Percentiles rank a stretch among this genome's conserved stretches.
phyloP scores from a whole-genome alignment of 345 rosid species.

The Citrus mangshanensis region DNA sequence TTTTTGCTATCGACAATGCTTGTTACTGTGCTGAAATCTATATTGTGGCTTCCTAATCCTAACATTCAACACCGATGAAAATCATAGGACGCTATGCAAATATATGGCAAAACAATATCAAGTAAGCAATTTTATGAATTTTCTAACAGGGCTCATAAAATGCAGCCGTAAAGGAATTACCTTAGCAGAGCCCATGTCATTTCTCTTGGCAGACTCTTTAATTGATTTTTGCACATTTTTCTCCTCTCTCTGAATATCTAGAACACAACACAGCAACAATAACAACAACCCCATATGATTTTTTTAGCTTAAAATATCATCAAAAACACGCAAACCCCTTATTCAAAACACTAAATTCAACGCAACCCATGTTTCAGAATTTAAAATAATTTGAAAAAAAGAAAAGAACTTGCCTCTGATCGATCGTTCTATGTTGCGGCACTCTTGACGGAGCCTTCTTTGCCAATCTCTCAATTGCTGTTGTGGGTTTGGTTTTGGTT shows the following conservation, averaged over 20 bases:
- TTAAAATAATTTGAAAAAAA: slow-evolving; percentile 1
- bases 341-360: neutral
- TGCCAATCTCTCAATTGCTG: slow-evolving; percentile 47
- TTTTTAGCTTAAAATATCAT: neutral
- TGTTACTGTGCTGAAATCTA: neutral
- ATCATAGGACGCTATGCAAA: neutral
- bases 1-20: neutral
- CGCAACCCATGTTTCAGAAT: neutral
- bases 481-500: slow-evolving; percentile 38
- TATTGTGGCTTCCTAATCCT: neutral
- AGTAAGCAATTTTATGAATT: neutral
- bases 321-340: neutral
- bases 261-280: slow-evolving; percentile 3
- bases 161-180: neutral
- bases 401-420: slow-evolving; percentile 29
- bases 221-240: slow-evolving; percentile 39
- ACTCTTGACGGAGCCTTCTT: slow-evolving; percentile 42
- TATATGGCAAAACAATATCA: neutral
- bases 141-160: neutral
- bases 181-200: slow-evolving; percentile 7
- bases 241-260: slow-evolving; percentile 50
- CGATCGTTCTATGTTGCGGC: slow-evolving; percentile 40
- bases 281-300: neutral
- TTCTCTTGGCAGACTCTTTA: slow-evolving; percentile 35
- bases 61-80: neutral